These are phyloP conservation scores for Boletus tomentosulus DNA, from an alignment of 768 basidiomycete genomes.

Conservation along the genomic window DNA sequence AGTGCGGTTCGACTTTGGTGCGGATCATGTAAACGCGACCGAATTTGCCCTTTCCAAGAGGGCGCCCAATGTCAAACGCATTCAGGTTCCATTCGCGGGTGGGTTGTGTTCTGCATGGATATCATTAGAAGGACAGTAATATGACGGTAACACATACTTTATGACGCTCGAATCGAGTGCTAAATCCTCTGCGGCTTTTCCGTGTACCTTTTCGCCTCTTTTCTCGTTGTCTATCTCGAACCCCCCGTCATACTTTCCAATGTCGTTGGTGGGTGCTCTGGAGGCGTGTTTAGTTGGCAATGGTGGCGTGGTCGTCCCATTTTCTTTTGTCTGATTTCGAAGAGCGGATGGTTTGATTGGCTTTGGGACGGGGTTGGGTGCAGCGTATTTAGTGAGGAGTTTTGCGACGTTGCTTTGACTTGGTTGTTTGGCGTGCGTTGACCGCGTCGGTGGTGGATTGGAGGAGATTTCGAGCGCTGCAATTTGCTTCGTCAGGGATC, in stretches of 20 bases:
- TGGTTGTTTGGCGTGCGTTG: conserved; percentile 47
- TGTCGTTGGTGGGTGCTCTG: conserved; percentile 48
- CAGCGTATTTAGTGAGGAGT: conserved; percentile 69
- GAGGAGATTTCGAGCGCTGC: conserved; percentile 62
- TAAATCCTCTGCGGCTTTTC: conserved; percentile 74
- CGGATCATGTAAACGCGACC: conserved; percentile 98
- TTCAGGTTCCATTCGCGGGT: conserved; percentile 83
- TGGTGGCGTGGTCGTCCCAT: conserved; percentile 26
- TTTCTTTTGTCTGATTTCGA: conserved; percentile 36
- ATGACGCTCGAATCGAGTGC: conserved; percentile 82
- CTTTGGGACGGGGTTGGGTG: no score
- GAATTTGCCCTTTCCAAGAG: conserved; percentile 98
- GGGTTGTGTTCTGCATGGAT: conserved; percentile 50
- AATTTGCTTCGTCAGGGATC: conserved; percentile 60
- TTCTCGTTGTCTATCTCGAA: conserved; percentile 87
- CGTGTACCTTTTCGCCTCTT: conserved; percentile 66
- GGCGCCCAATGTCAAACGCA: conserved; percentile 91
- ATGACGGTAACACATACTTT: conserved; percentile 39
- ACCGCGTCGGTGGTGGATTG: conserved; percentile 31
- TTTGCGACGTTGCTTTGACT: conserved; percentile 63
- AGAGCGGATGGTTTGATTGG: conserved; percentile 43
- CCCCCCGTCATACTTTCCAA: conserved; percentile 94
- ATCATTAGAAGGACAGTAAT: background rate
- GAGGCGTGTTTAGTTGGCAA: conserved; percentile 17
- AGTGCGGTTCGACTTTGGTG: conserved; percentile 82